Evolutionary conservation across 1,284 basidiomycete species (phyloP), one percentile per base, ranked within the genome.

Genomic region (Cystobasidiaceae sp.): DNA sequence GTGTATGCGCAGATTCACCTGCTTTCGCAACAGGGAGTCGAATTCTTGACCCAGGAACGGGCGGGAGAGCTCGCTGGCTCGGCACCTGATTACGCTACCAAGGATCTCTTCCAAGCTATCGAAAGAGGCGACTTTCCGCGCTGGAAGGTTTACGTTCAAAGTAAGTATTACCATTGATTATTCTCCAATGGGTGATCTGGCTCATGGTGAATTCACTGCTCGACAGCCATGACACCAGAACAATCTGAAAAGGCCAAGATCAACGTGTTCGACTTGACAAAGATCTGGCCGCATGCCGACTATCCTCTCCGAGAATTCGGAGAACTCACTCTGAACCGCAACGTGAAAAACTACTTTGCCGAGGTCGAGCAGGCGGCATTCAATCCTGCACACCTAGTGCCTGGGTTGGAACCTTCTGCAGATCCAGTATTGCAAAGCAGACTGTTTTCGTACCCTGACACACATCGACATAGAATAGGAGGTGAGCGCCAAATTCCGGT

Each of bases 371-470:
- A 88, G 82, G 80, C 79, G 66, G 90, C 90, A 0, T 93, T 90
- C 80, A 83, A 88, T 32, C 93, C 93, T 0, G 87, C 88, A 0
- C 90, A 96, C 77, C 78, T 86, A 52, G 79, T 94, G 3, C 88
- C 88, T 1, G 93, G 91, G 75, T 84, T 92, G 73, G 93, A 94
- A 80, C 83, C 90, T 37, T 86, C 87, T 17, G 84, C 85, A 33
- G 92, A 96, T 78, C 93, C 93, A n/a, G 88, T 96, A 67, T 82
- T 96, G 69, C 92, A 96, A 77, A 87, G 87, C 25, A 88, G 93
- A 68, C 83, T 94, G 43, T 96, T 94, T 85, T 90, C 90, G 8
- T 96, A 96, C 82, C 89, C 90, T 3, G 93, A 96, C 77, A 90
- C 93, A 6, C 92, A 94, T 77, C 85, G 90, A 68, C 77, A 79